Evolutionary conservation across 2,329 filamentous ascomycete species (phyloP), one percentile per base, ranked within the genome.

Genomic region (Pyrenophora tritici-repentis): DNA sequence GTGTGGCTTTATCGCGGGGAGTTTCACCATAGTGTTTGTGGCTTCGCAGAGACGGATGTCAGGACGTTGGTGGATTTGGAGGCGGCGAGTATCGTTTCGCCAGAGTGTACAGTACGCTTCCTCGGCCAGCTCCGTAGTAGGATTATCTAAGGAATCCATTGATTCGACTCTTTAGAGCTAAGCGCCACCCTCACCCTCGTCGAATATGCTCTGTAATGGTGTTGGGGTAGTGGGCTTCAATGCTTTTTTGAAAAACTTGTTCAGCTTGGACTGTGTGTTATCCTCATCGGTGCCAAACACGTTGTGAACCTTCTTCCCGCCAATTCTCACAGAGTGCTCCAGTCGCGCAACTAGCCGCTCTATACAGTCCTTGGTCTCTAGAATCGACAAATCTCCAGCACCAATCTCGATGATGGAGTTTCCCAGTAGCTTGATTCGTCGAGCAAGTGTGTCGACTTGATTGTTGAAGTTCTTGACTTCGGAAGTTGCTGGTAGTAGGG

Each of bases 281-380:
- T 78, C 71, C 80, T 81, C 60, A 67, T 75, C 22, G 76, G 76
- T 59, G 73, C 63, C 61, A 50, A 68, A 70, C 17, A 42, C 73
- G 66, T 50, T 65, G 55, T 49, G 80, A 33, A 49, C 42, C 75
- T 43, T 78, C 71, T 62, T 67, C 8, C 66, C 59, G 50, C 81
- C 83, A 9, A 88, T 89, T 41, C 91, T 81, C 40, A 93, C 86
- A 2, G 84, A 82, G 67, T 88, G 86, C 39, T 85, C 75, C 12
- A 97, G 78, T 47, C 92, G 84, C 63, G 89, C 85, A 51, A 86
- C 82, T n/a, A 96, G 76, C 50, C 86, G 81, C 63, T 95, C 88
- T 33, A 96, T 79, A 9, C 82, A 80, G 46, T 86, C 85, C 73
- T 96, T 96, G 10, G 89, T 85, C 65, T 95, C 86, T 50, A 94